Percentiles rank a stretch among this genome's conserved stretches.
Evolutionary conservation across 2,329 filamentous ascomycete genomes (phyloP).

Genomic region (Penicillium hordei): DNA sequence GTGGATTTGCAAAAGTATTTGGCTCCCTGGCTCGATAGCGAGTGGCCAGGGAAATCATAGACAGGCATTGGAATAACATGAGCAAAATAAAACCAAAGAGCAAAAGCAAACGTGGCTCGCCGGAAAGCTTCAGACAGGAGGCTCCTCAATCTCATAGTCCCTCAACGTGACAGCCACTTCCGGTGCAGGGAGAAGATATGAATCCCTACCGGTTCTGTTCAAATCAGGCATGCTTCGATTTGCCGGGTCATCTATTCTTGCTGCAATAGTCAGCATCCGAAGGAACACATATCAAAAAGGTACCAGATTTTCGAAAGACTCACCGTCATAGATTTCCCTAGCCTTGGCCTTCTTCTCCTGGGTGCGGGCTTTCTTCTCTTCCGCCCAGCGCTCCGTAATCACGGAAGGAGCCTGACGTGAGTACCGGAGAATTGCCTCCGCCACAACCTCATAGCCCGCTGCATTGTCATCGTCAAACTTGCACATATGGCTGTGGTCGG

Average conservation of each 20-base stretch:
- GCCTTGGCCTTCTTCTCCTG: constrained; percentile 40
- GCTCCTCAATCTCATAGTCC: constrained; percentile 43
- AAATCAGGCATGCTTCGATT: constrained; percentile 30
- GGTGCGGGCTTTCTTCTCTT: constrained; percentile 51
- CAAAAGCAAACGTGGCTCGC: constrained; percentile 1
- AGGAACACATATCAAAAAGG: neutral
- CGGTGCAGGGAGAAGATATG: constrained; percentile 33
- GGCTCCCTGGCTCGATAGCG: neutral
- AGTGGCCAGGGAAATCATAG: constrained; percentile 13
- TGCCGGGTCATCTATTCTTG: constrained; percentile 19
- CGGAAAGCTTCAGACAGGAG: constrained; percentile 15
- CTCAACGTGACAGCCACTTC: constrained; percentile 32
- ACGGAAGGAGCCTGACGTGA: constrained; percentile 54
- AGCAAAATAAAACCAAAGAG: neutral
- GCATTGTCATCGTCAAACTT: constrained; percentile 66
- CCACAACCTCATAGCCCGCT: constrained; percentile 62
- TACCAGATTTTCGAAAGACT: constrained; percentile 3
- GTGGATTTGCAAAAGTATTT: neutral
- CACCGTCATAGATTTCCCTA: constrained; percentile 40
- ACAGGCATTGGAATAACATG: neutral
- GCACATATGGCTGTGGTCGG: constrained; percentile 70
- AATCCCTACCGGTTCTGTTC: constrained; percentile 34
- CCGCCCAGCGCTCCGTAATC: constrained; percentile 59
- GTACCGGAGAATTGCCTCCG: constrained; percentile 50
- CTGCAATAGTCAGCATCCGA: constrained; percentile 12